Evolutionary conservation across 2,329 filamentous ascomycete genomes (phyloP), one percentile per base, ranked within the genome.

Genomic region (Periconia sp.): DNA sequence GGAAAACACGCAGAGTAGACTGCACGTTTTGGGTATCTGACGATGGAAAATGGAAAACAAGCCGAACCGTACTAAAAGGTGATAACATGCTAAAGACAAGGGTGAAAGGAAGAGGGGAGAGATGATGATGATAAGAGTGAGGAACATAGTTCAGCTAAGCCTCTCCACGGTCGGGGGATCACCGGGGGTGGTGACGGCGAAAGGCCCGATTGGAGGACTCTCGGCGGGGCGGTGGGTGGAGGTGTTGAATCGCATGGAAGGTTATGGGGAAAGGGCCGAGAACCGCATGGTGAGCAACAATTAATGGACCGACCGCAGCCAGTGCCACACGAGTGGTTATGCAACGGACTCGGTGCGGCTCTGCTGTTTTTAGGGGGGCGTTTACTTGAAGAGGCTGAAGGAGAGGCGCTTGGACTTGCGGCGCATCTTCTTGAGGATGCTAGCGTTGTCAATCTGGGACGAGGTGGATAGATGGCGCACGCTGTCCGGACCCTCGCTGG

Each of bases 351-450:
- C 18, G 52, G 35, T 40, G 35, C 46, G 50, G 33, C 41, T 35
- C 42, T 23, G 45, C 31, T 23, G 17, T n/a, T 15, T n/a, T 46
- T 15, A 11, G 33, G n/a, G 23, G 20, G 30, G 31, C 13, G 37
- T 56, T 65, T 66, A 74, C 59, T 68, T 70, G 70, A 74, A 74
- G 54, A 74, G 31, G 47, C 58, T 69, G 52, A 60, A 58, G 19
- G 70, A 73, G 47, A 74, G 60, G 50, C 64, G 64, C 68, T 73
- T 74, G 55, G 70, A 72, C 59, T 63, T 68, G 47, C 58, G 58
- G 45, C 70, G 65, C 53, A 71, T 65, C 54, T 69, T 72, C 53
- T 67, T 69, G 37, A 74, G 49, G 53, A 74, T 58, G 53, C 69
- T 63, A 50, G 63, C 54, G 49, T 66, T 70, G 56, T 68, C 67